Base-by-base conservation (phyloP, 2,329 filamentous ascomycete genomes). In the Cordyceps militaris region DNA sequence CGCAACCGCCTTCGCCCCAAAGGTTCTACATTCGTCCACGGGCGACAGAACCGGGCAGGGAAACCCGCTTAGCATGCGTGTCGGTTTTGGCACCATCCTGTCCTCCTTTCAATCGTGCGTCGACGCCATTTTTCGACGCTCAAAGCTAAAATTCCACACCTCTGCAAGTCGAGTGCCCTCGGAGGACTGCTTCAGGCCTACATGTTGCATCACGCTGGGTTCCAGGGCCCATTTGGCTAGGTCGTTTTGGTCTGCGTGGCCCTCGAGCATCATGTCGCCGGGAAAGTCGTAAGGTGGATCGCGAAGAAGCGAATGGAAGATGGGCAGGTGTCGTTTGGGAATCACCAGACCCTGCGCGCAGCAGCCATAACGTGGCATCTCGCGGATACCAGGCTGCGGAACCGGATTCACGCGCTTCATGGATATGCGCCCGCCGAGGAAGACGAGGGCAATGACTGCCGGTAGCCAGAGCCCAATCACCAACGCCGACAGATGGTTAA, bases 361-460 rank as follows among this genome's bases (percentile, higher is more conserved):
- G 59, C 72, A 74, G 0, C 72, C 72, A 43, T 73, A 73, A 5
- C 65, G 63, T 11, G 69, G 66, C 71, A 74, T 74, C 61, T 70
- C 66, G 7, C 67, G 65, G 0, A 71, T 66, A 23, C 65, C 61
- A 16, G 38, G 42, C 30, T 61, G 3, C 51, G 63, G 2, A n/a
- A 63, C 16, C 2, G 64, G 54, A 58, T 61, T 65, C 6, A 71
- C 16, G 14, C 69, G 65, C 21, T 63, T 60, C 3, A 66, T 55
- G 3, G 69, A 65, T 5, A 66, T 58, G 1, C 70, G 65, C 0
- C 70, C 70, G 0, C 66, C 63, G 0, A 68, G 36, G 23, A 71
- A 72, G 9, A 65, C 65, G 4, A 72, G 61, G 1, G 61, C 64
- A 13, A 72, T 65, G 8, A 63, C 57, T n/a, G 69, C 68, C 1